Conservation (phyloP, 202 grass and related monocot species). For the Bolboschoenoplectus hybrid region DNA sequence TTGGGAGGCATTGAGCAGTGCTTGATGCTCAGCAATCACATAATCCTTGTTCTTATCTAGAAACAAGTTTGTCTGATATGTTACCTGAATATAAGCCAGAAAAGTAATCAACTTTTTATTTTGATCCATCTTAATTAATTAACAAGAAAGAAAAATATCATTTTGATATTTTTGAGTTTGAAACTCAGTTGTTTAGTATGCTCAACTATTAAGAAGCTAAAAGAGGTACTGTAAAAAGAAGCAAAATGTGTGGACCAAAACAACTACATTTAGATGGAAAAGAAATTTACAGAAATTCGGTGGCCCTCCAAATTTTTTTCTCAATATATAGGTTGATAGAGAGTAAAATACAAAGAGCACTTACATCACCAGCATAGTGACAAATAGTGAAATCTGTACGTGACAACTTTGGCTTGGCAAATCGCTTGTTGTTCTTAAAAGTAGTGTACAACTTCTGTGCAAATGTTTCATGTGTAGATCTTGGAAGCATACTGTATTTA, state of each 20-base stretch:
- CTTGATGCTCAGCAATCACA: conserved; percentile 95
- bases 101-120: not conserved
- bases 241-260: not conserved
- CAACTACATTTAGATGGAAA: not conserved
- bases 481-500: conserved; percentile 85
- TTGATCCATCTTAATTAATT: not conserved
- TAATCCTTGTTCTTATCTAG: conserved; percentile 99
- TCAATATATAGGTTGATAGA: conserved; percentile 6
- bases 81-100: conserved; percentile 59
- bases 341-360: conserved; percentile 42
- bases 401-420: conserved; percentile 91
- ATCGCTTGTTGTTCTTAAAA: conserved; percentile 91
- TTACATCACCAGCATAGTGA: conserved; percentile 98
- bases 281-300: not conserved
- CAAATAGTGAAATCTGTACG: conserved; percentile 89
- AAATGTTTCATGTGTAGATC: conserved; percentile 98
- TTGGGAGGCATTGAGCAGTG: conserved; percentile 70
- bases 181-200: not conserved
- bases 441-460: conserved; percentile 90
- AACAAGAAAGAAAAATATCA: not conserved
- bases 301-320: conserved; percentile 2
- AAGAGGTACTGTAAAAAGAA: not conserved
- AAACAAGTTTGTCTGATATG: conserved; percentile 94
- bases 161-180: conserved; percentile 7
- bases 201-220: conserved; percentile 13